Evolutionary conservation across 140 eudicot genomes (phyloP).

Genomic region (Flaveria floridana): DNA sequence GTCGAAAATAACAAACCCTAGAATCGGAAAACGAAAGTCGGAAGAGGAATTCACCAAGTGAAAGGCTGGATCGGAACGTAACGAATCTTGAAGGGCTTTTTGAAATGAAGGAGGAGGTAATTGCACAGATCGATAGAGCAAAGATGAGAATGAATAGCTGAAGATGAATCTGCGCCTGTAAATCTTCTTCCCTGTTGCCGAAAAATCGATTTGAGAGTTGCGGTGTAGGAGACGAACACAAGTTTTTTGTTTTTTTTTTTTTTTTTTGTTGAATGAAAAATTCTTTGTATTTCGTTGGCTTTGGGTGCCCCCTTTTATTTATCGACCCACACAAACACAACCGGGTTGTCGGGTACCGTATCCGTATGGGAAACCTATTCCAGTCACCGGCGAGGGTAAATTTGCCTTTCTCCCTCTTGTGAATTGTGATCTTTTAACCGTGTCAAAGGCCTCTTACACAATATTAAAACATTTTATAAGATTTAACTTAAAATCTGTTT

Average conservation of each 20-base stretch:
- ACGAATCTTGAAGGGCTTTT: constrained; percentile 26
- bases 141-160: background rate
- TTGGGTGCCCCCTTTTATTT: constrained; percentile 24
- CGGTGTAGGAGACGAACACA: constrained; percentile 47
- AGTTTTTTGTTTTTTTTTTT: background rate
- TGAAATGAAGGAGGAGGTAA: constrained; percentile 10
- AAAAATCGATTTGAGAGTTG: constrained; percentile 41
- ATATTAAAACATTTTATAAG: too few relatives aligned
- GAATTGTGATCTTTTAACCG: background rate
- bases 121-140: constrained; percentile 32
- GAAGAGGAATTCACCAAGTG: constrained; percentile 26
- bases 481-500: too few relatives aligned
- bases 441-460: too few relatives aligned
- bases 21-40: constrained; percentile 27
- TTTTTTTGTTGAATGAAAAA: constrained; percentile 15
- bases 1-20: constrained; percentile 36
- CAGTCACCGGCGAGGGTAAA: constrained; percentile 26
- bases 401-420: constrained; percentile 25
- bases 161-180: constrained; percentile 24
- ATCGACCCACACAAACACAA: constrained; percentile 25
- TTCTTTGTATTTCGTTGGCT: constrained; percentile 20
- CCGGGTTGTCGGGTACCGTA: constrained; percentile 29
- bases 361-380: constrained; percentile 23
- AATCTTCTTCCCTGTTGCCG: constrained; percentile 12
- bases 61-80: constrained; percentile 40